A percentile compares a stretch with the other conserved stretches of the same genome.
phyloP scores from a whole-genome alignment of 139 green algal species.

The Micromonas commoda region DNA sequence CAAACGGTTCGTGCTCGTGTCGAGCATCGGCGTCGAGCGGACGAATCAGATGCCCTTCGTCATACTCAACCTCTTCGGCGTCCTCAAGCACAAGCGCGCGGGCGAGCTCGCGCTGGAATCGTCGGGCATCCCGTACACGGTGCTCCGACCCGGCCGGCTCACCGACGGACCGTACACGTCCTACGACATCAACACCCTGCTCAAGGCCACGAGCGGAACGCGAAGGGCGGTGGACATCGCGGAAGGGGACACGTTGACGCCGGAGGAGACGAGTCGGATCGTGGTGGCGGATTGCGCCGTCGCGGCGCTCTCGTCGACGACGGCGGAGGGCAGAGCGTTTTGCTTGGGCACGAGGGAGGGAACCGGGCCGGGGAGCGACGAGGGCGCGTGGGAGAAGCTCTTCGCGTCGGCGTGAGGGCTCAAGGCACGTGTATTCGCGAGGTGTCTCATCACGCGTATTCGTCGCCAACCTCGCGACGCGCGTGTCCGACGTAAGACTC shows the following conservation, averaged over 20 bases:
- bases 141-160: conserved; percentile 80
- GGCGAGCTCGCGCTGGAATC: conserved; percentile 53
- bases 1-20: conserved; percentile 78
- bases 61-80: conserved; percentile 90
- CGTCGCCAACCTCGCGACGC: too few relatives aligned
- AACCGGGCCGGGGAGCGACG: neutral
- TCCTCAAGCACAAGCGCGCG: conserved; percentile 84
- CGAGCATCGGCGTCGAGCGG: conserved; percentile 51
- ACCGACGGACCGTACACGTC: conserved; percentile 97
- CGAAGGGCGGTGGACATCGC: conserved; percentile 14
- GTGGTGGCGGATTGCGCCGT: conserved; percentile 41
- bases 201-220: conserved; percentile 47
- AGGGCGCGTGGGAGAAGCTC: neutral
- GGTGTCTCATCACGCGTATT: too few relatives aligned
- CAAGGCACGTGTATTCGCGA: too few relatives aligned
- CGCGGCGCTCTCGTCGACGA: conserved; percentile 29
- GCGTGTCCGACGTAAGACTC: too few relatives aligned
- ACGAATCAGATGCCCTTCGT: conserved; percentile 55
- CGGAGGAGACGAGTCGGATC: conserved; percentile 38
- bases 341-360: conserved; percentile 15
- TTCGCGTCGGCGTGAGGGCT: neutral
- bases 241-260: conserved; percentile 21
- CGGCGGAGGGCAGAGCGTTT: neutral
- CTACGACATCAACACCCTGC: conserved; percentile 95
- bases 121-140: conserved; percentile 79